Evolutionary conservation across 192 early-diverging fungal genomes (phyloP), one percentile per base, ranked within the genome.

Genomic region (Funneliformis mosseae): DNA sequence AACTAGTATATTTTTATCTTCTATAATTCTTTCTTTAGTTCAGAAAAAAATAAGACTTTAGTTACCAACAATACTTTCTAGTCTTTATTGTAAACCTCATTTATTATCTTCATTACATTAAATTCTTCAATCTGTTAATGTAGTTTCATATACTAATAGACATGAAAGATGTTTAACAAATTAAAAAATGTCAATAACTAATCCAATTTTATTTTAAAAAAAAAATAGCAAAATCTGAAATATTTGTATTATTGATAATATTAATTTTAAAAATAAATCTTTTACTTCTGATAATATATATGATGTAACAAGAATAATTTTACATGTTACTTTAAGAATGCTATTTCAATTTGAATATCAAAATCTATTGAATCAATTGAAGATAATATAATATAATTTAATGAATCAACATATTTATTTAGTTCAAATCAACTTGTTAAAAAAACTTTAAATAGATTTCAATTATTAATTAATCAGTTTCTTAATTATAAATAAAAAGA

Each of bases 281-380:
- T 76, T 61, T 60, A 27, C n/a, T 4, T 62, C 18, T 62, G 74
- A 38, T 14, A 76, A 76, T 62, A 76, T 76, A 28, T 76, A 76
- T 76, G 60, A 76, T 62, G n/a, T 21, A 11, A 61, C 50, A 10
- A 8, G 50, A 55, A 9, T 7, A 60, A 59, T 5, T 45, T 12
- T 33, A 16, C 27, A 75, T 55, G 9, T n/a, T 33, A 75, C 55
- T 5, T 50, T 75, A 10, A 12, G 46, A 39, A 61, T 61, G 74
- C n/a, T n/a, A n/a, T n/a, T n/a, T n/a, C n/a, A n/a, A n/a, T n/a
- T n/a, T n/a, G n/a, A n/a, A n/a, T n/a, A n/a, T n/a, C n/a, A n/a
- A n/a, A n/a, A n/a, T n/a, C n/a, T n/a, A n/a, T n/a, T n/a, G n/a
- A n/a, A n/a, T n/a, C n/a, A n/a, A n/a, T n/a, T n/a, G n/a, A n/a